Evolutionary conservation across 495 filamentous ascomycete genomes (phyloP).

Genomic region (Halenospora varia): DNA sequence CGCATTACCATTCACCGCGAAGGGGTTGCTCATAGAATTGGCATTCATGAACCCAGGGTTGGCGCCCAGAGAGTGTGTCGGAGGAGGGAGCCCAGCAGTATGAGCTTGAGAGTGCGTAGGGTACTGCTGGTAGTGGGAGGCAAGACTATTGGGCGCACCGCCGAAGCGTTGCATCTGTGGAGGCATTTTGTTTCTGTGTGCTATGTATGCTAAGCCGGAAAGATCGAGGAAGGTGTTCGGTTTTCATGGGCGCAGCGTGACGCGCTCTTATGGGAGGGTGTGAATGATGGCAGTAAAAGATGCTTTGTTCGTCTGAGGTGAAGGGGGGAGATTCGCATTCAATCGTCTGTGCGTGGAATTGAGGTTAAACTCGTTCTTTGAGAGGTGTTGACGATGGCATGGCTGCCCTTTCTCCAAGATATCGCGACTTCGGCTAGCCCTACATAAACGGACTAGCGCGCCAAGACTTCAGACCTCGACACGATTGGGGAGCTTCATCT

Average conservation of each 20-base stretch:
- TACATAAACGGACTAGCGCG: conserved; percentile 1
- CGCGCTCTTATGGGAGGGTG: conserved; percentile 10
- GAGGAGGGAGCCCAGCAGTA: conserved; percentile 54
- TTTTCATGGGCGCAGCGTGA: conserved; percentile 26
- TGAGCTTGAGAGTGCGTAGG: conserved; percentile 47
- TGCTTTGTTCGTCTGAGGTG: neutral
- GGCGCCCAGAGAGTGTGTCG: conserved; percentile 51
- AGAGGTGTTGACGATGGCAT: conserved; percentile 10
- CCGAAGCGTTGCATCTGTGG: conserved; percentile 52
- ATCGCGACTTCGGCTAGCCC: conserved; percentile 8
- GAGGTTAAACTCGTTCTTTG: neutral
- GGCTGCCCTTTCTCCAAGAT: conserved; percentile 10
- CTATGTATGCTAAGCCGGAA: conserved; percentile 23
- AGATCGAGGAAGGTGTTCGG: conserved; percentile 20
- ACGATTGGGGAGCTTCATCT: neutral
- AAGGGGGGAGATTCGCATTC: neutral
- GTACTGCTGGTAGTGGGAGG: conserved; percentile 44
- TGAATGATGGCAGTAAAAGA: neutral
- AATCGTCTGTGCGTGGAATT: neutral
- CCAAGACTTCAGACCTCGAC: conserved; percentile 12
- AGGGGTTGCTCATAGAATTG: conserved; percentile 65
- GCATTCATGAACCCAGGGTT: conserved; percentile 61
- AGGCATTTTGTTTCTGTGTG: conserved; percentile 37
- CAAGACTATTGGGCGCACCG: conserved; percentile 27
- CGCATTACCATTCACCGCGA: conserved; percentile 52